Evolutionary conservation across 2,329 filamentous ascomycete genomes (phyloP).

Genomic region (Curvularia verruculosa): DNA sequence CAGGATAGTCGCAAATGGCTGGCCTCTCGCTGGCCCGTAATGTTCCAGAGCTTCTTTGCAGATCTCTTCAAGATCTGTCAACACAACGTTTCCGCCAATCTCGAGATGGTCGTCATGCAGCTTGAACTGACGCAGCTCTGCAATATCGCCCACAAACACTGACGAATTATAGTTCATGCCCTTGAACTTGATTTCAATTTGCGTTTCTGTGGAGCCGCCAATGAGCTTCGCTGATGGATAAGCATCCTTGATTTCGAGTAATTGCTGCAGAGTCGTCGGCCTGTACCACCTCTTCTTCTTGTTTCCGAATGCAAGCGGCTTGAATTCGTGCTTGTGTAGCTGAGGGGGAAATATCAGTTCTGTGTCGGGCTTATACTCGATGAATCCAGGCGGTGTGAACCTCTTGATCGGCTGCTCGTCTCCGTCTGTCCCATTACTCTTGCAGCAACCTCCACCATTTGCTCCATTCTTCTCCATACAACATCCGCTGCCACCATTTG

Average conservation of each 20-base stretch:
- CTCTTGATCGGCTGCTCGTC: constrained; percentile 57
- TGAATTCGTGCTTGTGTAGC: constrained; percentile 81
- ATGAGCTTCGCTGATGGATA: constrained; percentile 92
- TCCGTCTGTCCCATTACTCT: constrained; percentile 46
- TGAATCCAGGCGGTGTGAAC: constrained; percentile 89
- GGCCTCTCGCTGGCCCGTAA: constrained; percentile 73
- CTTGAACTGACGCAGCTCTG: constrained; percentile 81
- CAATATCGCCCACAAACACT: constrained; percentile 90
- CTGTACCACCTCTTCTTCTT: constrained; percentile 94
- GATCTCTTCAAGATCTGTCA: constrained; percentile 89
- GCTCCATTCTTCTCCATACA: constrained; percentile 67
- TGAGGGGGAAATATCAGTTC: constrained; percentile 93
- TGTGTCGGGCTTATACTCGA: constrained; percentile 91
- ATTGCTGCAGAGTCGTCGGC: constrained; percentile 82
- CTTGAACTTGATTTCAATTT: constrained; percentile 99
- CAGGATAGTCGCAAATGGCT: constrained; percentile 87
- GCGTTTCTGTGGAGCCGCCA: constrained; percentile 93
- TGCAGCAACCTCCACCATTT: constrained; percentile 53
- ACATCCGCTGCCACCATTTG: constrained; percentile 69
- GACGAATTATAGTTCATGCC: constrained; percentile 87
- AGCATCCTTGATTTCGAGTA: constrained; percentile 87
- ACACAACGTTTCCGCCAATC: constrained; percentile 87
- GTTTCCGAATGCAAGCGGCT: constrained; percentile 86
- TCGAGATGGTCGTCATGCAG: constrained; percentile 84
- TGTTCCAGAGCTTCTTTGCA: constrained; percentile 78